Evolutionary conservation across 1,284 basidiomycete species (phyloP), one percentile per base, ranked within the genome.

Genomic region (Lentinus polychrous): DNA sequence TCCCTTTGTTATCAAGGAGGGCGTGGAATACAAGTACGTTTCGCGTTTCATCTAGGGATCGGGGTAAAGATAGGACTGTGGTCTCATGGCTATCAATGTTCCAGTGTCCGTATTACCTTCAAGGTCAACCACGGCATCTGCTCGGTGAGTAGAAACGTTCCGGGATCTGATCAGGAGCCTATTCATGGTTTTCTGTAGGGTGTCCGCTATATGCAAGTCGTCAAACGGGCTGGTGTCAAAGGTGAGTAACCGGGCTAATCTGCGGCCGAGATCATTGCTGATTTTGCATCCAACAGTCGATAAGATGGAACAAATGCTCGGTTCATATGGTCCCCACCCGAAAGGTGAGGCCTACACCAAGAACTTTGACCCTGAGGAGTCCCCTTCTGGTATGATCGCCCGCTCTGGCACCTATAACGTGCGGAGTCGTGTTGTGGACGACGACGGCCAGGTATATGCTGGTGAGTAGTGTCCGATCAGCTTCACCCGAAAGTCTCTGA

Each of bases 241-340:
- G 84, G 88, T 86, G 52, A 52, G 59, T 45, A 49, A 18, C 10
- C 20, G 39, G 8, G 5, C 20, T 40, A 5, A 40, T 40, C 39
- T 20, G n/a, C n/a, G n/a, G n/a, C n/a, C 37, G 8, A 17, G 39
- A 20, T 14, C 39, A 4, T 35, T 7, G 15, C 37, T 32, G 15
- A 24, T 34, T 46, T 42, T 43, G 43, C 40, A 36, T 48, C 42
- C 43, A 41, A 8, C 59, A 91, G 91, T 93, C 57, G 91, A 92
- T 65, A 92, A 87, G 66, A 65, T 91, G 60, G 91, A 94, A 59
- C 79, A 89, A 60, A 94, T 94, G 92, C 78, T 94, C 32, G 92
- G 91, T 23, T 92, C 89, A 2, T 94, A 90, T 64, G 84, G 87
- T 5, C 83, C 86, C 22, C 66, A 73, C 50, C 74, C 83, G 12